Conservation (phyloP, 345 rosid genomes). For the Citrus cavaleriei region DNA sequence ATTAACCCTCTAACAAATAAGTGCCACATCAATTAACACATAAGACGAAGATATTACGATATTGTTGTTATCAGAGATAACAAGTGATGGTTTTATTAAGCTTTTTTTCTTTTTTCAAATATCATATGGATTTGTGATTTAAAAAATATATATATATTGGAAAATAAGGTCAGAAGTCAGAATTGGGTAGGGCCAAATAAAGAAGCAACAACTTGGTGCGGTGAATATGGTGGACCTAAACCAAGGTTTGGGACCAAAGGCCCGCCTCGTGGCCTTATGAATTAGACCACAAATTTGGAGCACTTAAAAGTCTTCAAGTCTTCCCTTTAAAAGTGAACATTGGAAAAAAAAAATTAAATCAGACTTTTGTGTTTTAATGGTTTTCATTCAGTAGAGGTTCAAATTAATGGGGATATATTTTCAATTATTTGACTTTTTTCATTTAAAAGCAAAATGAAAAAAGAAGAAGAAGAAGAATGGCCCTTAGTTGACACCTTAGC, state of each 20-base stretch:
- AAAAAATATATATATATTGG: neutral
- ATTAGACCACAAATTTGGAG: too few relatives aligned
- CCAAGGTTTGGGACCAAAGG: neutral
- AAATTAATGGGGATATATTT: neutral
- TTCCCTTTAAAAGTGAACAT: too few relatives aligned
- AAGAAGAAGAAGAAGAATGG: too few relatives aligned
- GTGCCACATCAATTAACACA: too few relatives aligned
- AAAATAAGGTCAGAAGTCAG: neutral
- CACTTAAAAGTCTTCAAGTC: too few relatives aligned
- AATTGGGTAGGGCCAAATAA: neutral
- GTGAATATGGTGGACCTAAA: too few relatives aligned
- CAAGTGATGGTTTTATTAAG: too few relatives aligned
- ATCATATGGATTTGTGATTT: neutral
- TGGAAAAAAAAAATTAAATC: fast-evolving
- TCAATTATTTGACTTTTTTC: neutral
- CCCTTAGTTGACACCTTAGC: neutral
- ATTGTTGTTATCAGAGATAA: too few relatives aligned
- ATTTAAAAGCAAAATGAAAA: neutral
- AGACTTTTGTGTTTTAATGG: neutral
- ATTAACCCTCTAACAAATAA: too few relatives aligned
- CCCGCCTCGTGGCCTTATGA: neutral
- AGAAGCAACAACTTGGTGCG: neutral
- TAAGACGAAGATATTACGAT: too few relatives aligned
- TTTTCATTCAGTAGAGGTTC: neutral
- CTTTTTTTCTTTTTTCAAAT: too few relatives aligned